Conservation (phyloP, 441 rosid species). For the Jatropha multifida region DNA sequence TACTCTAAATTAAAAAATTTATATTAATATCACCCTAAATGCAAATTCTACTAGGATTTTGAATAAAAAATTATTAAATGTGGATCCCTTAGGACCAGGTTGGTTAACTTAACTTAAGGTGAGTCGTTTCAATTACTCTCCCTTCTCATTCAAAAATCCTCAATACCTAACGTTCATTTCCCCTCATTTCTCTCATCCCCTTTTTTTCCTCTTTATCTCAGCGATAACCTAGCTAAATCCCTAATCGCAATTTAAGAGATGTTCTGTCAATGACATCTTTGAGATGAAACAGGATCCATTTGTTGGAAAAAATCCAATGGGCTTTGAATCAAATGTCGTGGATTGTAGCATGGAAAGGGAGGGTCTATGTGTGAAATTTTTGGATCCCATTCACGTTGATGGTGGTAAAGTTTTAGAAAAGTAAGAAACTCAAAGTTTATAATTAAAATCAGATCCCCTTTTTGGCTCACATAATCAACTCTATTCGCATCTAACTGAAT, state of each 20-base stretch:
- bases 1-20: too few relatives aligned
- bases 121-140: too few relatives aligned
- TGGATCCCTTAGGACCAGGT: too few relatives aligned
- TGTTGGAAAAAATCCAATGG: slow-evolving; percentile 24
- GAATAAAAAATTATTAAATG: too few relatives aligned
- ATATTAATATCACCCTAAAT: too few relatives aligned
- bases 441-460: slow-evolving; percentile 32
- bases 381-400: slow-evolving; percentile 27
- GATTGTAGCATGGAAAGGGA: slow-evolving; percentile 30
- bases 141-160: too few relatives aligned
- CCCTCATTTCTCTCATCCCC: too few relatives aligned
- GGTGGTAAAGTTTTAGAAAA: slow-evolving; percentile 23
- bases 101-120: too few relatives aligned
- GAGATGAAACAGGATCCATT: slow-evolving; percentile 38
- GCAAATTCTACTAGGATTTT: too few relatives aligned
- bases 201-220: too few relatives aligned
- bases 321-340: slow-evolving; percentile 19
- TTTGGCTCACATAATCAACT: slow-evolving; percentile 25
- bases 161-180: too few relatives aligned
- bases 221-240: too few relatives aligned
- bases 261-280: slow-evolving; percentile 34
- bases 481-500: slow-evolving; percentile 25
- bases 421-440: slow-evolving; percentile 26
- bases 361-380: slow-evolving; percentile 20
- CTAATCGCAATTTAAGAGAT: slow-evolving; percentile 24